A percentile compares a stretch with the other conserved stretches of the same genome.
Evolutionary conservation across 176 grass and related monocot species (phyloP).

Genomic region (Cenchrus fungigraminus): DNA sequence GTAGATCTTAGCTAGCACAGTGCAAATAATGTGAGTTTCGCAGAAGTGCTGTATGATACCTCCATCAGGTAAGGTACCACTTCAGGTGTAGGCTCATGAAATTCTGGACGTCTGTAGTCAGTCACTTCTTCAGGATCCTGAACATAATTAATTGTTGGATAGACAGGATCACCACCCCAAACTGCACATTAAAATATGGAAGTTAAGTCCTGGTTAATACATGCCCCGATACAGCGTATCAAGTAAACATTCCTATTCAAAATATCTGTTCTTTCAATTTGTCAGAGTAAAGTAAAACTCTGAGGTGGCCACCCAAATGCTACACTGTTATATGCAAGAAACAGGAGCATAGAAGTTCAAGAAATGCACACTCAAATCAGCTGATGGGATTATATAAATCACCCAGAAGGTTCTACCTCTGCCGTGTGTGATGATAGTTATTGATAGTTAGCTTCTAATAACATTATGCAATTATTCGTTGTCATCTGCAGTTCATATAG

Average conservation of each 20-base stretch:
- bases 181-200: slow-evolving; percentile 59
- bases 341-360: slow-evolving; percentile 18
- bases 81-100: slow-evolving; percentile 87
- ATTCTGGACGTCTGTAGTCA: slow-evolving; percentile 84
- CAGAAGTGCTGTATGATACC: slow-evolving; percentile 47
- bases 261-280: not conserved
- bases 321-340: not conserved
- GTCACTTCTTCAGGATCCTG: slow-evolving; percentile 81
- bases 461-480: slow-evolving; percentile 15
- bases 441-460: slow-evolving; percentile 14
- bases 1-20: slow-evolving; percentile 29
- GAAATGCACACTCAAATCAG: slow-evolving; percentile 23
- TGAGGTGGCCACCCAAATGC: not conserved
- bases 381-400: slow-evolving; percentile 4
- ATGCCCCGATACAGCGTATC: slow-evolving; percentile 9
- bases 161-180: slow-evolving; percentile 98
- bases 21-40: slow-evolving; percentile 15
- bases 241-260: slow-evolving; percentile 3
- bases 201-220: slow-evolving; percentile 31
- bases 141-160: slow-evolving; percentile 95
- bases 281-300: slow-evolving; percentile 5
- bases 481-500: not conserved
- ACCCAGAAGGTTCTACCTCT: not conserved
- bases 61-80: slow-evolving; percentile 83
- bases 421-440: not conserved